phyloP scores from a whole-genome alignment of 495 filamentous ascomycete species.

The Tuber brumale region DNA sequence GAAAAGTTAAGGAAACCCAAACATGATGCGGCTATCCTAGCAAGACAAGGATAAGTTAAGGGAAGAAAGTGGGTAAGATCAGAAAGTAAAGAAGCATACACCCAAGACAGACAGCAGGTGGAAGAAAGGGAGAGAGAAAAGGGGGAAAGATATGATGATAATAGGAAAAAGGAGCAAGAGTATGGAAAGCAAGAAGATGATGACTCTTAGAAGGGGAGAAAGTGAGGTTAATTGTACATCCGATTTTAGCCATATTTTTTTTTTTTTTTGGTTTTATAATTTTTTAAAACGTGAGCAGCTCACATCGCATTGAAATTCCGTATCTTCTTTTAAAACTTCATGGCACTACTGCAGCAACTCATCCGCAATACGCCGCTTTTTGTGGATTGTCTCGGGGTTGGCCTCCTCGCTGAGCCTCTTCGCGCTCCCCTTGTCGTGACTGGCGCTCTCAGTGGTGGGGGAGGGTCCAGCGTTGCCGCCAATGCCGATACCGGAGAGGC shows the following conservation, averaged over 20 bases:
- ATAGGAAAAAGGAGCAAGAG: slow-evolving; percentile 2
- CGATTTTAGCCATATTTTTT: neutral
- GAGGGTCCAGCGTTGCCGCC: neutral
- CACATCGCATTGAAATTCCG: neutral
- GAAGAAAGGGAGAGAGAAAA: slow-evolving; percentile 8
- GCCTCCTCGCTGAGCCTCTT: neutral
- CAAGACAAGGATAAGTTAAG: neutral
- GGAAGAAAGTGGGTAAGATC: neutral
- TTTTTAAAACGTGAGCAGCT: neutral
- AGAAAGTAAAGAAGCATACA: neutral
- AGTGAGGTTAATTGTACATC: slow-evolving; percentile 32
- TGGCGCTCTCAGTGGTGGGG: neutral
- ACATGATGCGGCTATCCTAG: neutral
- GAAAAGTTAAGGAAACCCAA: slow-evolving; percentile 7
- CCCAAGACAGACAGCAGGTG: neutral
- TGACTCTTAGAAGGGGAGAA: neutral
- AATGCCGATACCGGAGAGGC: neutral
- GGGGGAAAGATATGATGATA: neutral
- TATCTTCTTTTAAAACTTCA: neutral
- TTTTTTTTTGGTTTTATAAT: too few species aligned
- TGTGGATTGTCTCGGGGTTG: neutral
- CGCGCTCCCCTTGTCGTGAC: neutral
- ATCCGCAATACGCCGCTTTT: slow-evolving; percentile 25
- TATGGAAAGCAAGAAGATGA: neutral
- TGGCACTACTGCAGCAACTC: neutral